These are phyloP conservation scores for Pestalotiopsis sp. DNA, from an alignment of 2,329 filamentous ascomycete species.

Conservation along the genomic window DNA sequence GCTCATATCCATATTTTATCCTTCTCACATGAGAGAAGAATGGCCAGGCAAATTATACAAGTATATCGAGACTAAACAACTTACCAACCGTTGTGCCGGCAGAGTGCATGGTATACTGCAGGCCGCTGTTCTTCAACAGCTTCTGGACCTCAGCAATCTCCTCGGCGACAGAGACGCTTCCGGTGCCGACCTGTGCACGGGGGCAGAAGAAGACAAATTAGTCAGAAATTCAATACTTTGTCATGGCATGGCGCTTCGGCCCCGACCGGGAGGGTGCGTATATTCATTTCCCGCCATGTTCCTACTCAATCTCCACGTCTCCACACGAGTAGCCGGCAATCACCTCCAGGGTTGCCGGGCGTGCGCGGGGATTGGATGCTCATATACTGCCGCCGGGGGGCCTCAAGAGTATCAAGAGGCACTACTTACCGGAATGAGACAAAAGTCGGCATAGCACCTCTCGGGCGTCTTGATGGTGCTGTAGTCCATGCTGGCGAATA, in stretches of 20 bases:
- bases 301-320: neutral
- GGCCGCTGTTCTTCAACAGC: conserved; percentile 76
- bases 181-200: conserved; percentile 71
- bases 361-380: neutral
- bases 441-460: conserved; percentile 86
- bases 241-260: neutral
- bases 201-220: neutral
- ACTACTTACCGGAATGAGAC: conserved; percentile 73
- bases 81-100: conserved; percentile 90
- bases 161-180: conserved; percentile 72
- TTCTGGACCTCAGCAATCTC: conserved; percentile 90
- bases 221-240: neutral
- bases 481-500: conserved; percentile 37
- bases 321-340: neutral
- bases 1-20: neutral
- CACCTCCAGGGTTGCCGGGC: neutral
- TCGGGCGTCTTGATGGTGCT: conserved; percentile 64
- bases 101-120: conserved; percentile 88
- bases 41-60: neutral
- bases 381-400: neutral
- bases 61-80: conserved; percentile 31
- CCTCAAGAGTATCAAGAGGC: neutral
- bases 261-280: neutral
- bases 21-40: neutral
- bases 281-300: neutral